These are phyloP conservation scores for Eleusine coracana DNA, from an alignment of 176 grass and related monocot genomes.

Conservation along the genomic window DNA sequence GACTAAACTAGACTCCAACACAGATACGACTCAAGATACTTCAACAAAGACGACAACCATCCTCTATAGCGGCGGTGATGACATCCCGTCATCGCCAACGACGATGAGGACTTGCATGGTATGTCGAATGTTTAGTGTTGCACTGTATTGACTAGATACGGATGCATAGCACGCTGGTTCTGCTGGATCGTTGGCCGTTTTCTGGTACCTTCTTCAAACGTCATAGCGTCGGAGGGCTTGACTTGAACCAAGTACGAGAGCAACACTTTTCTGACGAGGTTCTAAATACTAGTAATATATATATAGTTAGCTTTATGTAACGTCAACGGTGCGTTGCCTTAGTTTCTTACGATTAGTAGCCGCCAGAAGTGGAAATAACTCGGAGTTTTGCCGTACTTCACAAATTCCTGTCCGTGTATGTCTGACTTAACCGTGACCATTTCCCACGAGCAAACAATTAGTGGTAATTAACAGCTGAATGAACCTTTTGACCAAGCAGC, in stretches of 20 bases:
- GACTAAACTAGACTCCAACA: too few species aligned
- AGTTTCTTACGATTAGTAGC: neutral
- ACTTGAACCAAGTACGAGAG: neutral
- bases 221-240: neutral
- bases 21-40: too few species aligned
- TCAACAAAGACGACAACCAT: too few species aligned
- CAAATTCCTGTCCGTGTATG: neutral
- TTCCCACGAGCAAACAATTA: neutral
- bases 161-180: neutral
- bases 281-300: neutral
- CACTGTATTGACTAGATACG: constrained; percentile 24
- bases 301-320: neutral
- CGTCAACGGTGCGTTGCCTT: neutral
- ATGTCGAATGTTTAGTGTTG: neutral
- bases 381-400: neutral
- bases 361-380: constrained; percentile 29
- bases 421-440: neutral
- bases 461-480: neutral
- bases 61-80: too few species aligned
- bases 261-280: constrained; percentile 28
- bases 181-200: neutral
- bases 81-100: too few species aligned
- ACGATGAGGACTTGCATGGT: neutral
- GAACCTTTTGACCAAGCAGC: neutral
- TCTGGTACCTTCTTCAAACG: neutral